Evolutionary conservation across 805 yeast species (phyloP), one percentile per base, ranked within the genome.

Genomic region (Pichia cephalocereana): DNA sequence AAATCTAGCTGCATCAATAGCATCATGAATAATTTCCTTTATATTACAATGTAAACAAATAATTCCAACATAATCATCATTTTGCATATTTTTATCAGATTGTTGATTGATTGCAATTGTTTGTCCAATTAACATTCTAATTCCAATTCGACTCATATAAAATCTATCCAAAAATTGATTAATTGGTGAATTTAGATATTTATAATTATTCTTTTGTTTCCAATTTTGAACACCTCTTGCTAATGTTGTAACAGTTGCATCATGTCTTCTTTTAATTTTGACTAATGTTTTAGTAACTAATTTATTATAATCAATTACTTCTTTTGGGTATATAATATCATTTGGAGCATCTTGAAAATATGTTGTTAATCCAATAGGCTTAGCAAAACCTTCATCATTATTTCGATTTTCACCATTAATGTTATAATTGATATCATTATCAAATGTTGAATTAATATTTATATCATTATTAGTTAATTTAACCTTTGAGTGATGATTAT

Each of bases 191-290:
- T 85, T 86, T 38, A 85, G 81, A 31, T 75, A 70, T 38, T 65
- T 57, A 54, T 40, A 55, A 37, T 74, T 69, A 12, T 74, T 70
- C 46, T 72, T 62, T 27, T 71, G 73, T 59, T 88, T 88, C 95
- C 96, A 89, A 63, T 87, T 95, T 57, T 83, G 83, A 9, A 89
- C 95, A 36, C 96, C 96, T 55, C 86, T 87, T 0, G 96, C 96
- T 59, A 89, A 82, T 0, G 96, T 87, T 15, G 95, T 82, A 17
- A 89, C 96, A 0, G 95, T 90, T 9, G 96, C 95, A 64, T 89
- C 96, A 63, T 88, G 96, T 34, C 96, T 71, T 54, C 76, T 78
- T 61, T 88, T 89, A 65, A 88, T 88, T 52, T 74, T 78, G 45
- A 77, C 75, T 51, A 88, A 70, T 0, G 85, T 70, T 39, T 81